phyloP scores from a whole-genome alignment of 805 yeast species.

The Saccharomyces mikatae region DNA sequence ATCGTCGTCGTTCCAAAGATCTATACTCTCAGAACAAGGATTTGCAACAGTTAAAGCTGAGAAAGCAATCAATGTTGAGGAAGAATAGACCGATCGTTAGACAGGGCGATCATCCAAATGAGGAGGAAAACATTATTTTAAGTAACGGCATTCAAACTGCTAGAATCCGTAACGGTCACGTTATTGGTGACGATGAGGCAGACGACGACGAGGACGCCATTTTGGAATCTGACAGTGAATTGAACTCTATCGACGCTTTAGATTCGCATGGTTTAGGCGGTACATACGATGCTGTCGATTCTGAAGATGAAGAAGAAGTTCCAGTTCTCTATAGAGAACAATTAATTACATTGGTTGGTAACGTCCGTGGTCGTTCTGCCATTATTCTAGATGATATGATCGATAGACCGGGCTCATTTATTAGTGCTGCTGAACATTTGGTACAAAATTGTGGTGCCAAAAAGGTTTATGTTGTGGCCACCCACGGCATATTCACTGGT shows the following conservation, averaged over 20 bases:
- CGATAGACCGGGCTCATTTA: slow-evolving; percentile 87
- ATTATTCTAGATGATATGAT: slow-evolving; percentile 95
- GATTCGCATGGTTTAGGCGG: slow-evolving; percentile 66
- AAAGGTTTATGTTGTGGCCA: slow-evolving; percentile 81
- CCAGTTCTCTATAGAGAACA: slow-evolving; percentile 48
- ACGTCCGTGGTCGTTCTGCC: slow-evolving; percentile 85
- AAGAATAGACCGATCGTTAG: slow-evolving; percentile 37
- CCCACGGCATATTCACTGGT: slow-evolving; percentile 91
- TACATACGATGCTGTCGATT: slow-evolving; percentile 69
- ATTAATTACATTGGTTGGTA: slow-evolving; percentile 92
- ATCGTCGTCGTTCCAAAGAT: slow-evolving; percentile 84
- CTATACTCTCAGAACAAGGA: slow-evolving; percentile 36
- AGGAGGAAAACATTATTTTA: slow-evolving; percentile 58
- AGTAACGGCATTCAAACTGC: slow-evolving; percentile 88
- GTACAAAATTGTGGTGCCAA: slow-evolving; percentile 94
- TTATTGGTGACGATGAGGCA: slow-evolving; percentile 73
- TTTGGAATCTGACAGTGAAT: slow-evolving; percentile 27
- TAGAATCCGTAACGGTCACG: slow-evolving; percentile 93
- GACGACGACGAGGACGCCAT: slow-evolving; percentile 24
- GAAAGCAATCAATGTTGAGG: slow-evolving; percentile 43
- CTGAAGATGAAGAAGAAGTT: slow-evolving; percentile 69
- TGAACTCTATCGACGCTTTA: slow-evolving; percentile 14
- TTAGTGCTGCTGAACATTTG: slow-evolving; percentile 97
- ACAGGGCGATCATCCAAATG: slow-evolving; percentile 41
- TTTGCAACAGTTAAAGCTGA: slow-evolving; percentile 30